Evolutionary conservation across 192 early-diverging fungal genomes (phyloP), one percentile per base, ranked within the genome.

Genomic region (Mortierella alpina): DNA sequence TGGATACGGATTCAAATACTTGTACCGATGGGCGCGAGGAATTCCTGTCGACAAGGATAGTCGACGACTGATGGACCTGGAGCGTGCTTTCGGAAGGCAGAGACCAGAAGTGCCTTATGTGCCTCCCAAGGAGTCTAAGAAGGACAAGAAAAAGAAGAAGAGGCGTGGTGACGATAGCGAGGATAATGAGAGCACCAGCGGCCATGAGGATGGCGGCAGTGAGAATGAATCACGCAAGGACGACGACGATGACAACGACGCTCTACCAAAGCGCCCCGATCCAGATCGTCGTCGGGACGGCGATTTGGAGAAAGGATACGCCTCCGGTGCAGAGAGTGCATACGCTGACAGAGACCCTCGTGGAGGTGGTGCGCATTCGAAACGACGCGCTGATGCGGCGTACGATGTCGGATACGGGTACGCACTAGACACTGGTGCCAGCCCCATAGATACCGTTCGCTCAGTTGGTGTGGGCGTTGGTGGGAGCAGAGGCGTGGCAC

Each of bases 1-100:
- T 0, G 59, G 22, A 6, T 83, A 72, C 50, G 74, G 68, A n/a
- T 40, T 75, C 56, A 56, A 64, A 47, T 83, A 83, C 46, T 9
- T 83, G 39, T 83, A 83, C 41, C 62, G 69, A n/a, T 76, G 73
- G 82, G 12, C 56, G 7, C 58, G 73, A 39, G 82, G 82, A 0
- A 72, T 76, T 42, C 82, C 82, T 12, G 73, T 83, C 1, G 74
- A 75, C 44, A 76, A 83, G 45, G 82, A 76, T 42, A 83, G 74
- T 72, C 61, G 66, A 2, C 66, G 82, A n/a, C 53, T 83, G n/a
- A 10, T 83, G 68, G 82, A 83, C 56, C 50, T 83, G 42, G 68
- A 83, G 39, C 55, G 54, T 12, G 82, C 69, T 3, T 76, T 83
- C 65, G 82, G 82, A 12, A 42, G 70, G 1, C 46, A 55, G 20